Evolutionary conservation across 2,329 filamentous ascomycete species (phyloP).

Genomic region (Hymenoscyphus fraxineus): DNA sequence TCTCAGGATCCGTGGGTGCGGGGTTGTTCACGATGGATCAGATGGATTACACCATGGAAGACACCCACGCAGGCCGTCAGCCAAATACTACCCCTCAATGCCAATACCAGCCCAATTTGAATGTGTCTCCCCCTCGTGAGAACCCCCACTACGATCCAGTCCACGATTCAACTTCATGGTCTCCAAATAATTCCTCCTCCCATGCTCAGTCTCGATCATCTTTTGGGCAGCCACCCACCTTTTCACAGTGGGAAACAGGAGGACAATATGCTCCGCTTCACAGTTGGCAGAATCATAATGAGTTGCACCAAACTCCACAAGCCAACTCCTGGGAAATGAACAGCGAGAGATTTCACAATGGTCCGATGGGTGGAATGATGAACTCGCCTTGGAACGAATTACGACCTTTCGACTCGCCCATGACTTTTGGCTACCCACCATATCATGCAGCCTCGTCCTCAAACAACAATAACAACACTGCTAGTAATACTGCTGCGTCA

Average conservation of each 20-base stretch:
- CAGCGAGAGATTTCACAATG: slow-evolving; percentile 8
- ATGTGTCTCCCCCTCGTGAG: slow-evolving; percentile 20
- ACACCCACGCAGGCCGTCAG: slow-evolving; percentile 9
- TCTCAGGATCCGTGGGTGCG: slow-evolving; percentile 10
- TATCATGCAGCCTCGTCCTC: neutral
- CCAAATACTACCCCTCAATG: slow-evolving; percentile 16
- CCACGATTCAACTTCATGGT: slow-evolving; percentile 21
- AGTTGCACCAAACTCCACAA: slow-evolving; percentile 9
- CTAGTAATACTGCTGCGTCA: neutral
- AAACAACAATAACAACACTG: slow-evolving; percentile 2
- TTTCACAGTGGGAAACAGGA: slow-evolving; percentile 14
- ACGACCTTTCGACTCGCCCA: slow-evolving; percentile 15
- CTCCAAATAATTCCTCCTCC: slow-evolving; percentile 11
- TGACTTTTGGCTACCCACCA: slow-evolving; percentile 15
- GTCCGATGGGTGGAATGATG: slow-evolving; percentile 14
- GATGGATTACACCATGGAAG: slow-evolving; percentile 30
- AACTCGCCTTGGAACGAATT: slow-evolving; percentile 16
- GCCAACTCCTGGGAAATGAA: slow-evolving; percentile 9
- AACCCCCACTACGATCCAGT: slow-evolving; percentile 30
- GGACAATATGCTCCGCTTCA: slow-evolving; percentile 10
- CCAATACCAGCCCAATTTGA: slow-evolving; percentile 20
- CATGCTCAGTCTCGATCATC: slow-evolving; percentile 13
- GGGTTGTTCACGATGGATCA: slow-evolving; percentile 23
- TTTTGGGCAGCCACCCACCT: slow-evolving; percentile 11
- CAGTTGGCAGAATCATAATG: slow-evolving; percentile 18